Evolutionary conservation across 148 eudicot genomes (phyloP).

Genomic region (Silene latifolia): DNA sequence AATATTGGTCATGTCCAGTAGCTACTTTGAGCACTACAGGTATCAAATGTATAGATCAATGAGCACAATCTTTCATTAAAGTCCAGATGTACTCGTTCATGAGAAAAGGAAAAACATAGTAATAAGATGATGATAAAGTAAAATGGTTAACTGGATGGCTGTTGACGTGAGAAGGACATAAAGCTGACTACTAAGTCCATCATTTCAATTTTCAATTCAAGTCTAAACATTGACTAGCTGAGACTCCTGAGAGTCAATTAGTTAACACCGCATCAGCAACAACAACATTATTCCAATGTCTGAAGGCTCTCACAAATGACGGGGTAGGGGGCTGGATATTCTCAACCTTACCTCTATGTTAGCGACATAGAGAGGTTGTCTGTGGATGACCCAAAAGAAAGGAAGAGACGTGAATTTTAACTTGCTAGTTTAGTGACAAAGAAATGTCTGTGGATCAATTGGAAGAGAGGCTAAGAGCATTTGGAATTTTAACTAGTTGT

Average conservation of each 20-base stretch:
- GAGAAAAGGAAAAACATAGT: not conserved
- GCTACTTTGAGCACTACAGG: slow-evolving; percentile 7
- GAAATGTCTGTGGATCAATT: too few relatives aligned
- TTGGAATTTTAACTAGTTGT: too few relatives aligned
- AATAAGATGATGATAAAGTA: not conserved
- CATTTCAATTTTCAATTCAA: not conserved
- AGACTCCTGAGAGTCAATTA: not conserved
- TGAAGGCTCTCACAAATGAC: not conserved
- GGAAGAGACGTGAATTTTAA: too few relatives aligned
- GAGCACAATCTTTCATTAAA: not conserved
- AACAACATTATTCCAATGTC: not conserved
- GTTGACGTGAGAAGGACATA: not conserved
- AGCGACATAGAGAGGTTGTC: not conserved
- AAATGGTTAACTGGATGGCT: not conserved
- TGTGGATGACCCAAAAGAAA: not conserved
- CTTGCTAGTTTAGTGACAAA: too few relatives aligned
- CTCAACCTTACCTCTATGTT: not conserved
- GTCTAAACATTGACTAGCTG: not conserved
- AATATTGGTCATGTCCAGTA: slow-evolving; percentile 3
- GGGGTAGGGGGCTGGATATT: too few relatives aligned
- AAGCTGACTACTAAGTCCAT: not conserved
- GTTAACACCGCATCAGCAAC: not conserved
- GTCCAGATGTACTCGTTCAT: not conserved
- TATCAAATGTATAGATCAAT: not conserved
- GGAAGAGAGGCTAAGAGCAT: too few relatives aligned